Evolutionary conservation across 2,329 filamentous ascomycete genomes (phyloP).

Genomic region (Xylariaceae sp.): DNA sequence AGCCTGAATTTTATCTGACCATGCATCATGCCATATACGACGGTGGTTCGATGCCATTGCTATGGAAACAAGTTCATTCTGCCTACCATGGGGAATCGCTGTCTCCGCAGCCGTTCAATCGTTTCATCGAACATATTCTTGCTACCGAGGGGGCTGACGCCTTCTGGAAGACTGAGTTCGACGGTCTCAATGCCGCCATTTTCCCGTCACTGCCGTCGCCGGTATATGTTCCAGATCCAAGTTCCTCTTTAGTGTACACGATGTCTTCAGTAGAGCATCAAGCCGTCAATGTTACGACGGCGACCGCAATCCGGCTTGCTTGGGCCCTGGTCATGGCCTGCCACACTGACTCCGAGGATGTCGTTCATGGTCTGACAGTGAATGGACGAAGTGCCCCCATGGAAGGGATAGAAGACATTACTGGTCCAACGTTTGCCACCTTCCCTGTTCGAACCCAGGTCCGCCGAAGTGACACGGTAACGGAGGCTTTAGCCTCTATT

Average conservation of each 20-base stretch:
- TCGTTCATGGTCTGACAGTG: slow-evolving; percentile 1
- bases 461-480: not conserved
- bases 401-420: slow-evolving; percentile 1
- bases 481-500: not conserved
- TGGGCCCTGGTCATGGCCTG: slow-evolving; percentile 7
- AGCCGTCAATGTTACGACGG: not conserved
- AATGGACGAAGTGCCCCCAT: slow-evolving; percentile 1
- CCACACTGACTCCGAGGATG: slow-evolving; percentile 7
- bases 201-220: slow-evolving; percentile 7
- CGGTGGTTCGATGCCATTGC: slow-evolving; percentile 1
- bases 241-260: not conserved
- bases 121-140: slow-evolving; percentile 4
- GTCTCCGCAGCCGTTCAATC: not conserved
- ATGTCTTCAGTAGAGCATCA: not conserved
- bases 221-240: slow-evolving; percentile 1
- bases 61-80: slow-evolving; percentile 4
- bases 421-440: slow-evolving; percentile 8
- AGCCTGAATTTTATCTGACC: not conserved
- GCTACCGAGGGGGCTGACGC: not conserved
- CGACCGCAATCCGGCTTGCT: slow-evolving; percentile 1
- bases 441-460: slow-evolving; percentile 4
- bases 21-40: slow-evolving; percentile 9
- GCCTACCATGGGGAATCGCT: slow-evolving; percentile 2
- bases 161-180: slow-evolving; percentile 9
- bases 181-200: slow-evolving; percentile 2